Base-by-base conservation (phyloP, 768 basidiomycete genomes). In the Tephrocybe sp. region DNA sequence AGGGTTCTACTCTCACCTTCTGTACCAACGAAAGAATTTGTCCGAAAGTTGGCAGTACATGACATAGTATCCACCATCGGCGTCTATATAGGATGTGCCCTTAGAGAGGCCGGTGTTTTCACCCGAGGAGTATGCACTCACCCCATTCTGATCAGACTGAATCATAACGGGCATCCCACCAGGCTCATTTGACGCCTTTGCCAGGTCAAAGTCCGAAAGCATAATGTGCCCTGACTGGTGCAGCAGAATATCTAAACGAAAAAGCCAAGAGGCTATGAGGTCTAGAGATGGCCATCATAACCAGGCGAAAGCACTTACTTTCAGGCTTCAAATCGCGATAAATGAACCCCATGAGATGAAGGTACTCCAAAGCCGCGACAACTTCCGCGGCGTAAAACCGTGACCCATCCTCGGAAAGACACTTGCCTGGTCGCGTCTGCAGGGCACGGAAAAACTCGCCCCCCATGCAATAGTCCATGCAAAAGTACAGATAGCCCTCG, bases 391-490 rank as follows among this genome's bases (percentile, higher is more conserved):
- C 96, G 68, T 99, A 99, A 74, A 98, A 98, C 49, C 93, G 83
- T 16, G 95, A 88, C 23, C 89, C 93, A 49, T 98, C 95, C 72
- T 99, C 97, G 48, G 91, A 75, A 22, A 99, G 80, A 70, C 97
- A 98, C 65, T 94, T 98, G n/a, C 91, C 92, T 5, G 96, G 97
- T 54, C 93, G 80, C 41, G 89, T 90, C 68, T 99, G 97, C 55
- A 99, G 74, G 8, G 96, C 95, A 32, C 97, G 87, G 79, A 99
- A 99, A 75, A 99, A 99, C 65, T 99, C 97, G 51, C 97, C 97
- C 32, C 97, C 84, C 92, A 97, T 95, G 72, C 97, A 99, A 71
- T 98, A 98, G 71, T 98, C 92, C 92, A 93, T 94, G 77, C 94
- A 97, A 68, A 98, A 96, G 71, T 98, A 99, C 23, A 99, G 83